Evolutionary conservation across 1,139 yeast species (phyloP).

Genomic region (Casaregolazyma lundiana): DNA sequence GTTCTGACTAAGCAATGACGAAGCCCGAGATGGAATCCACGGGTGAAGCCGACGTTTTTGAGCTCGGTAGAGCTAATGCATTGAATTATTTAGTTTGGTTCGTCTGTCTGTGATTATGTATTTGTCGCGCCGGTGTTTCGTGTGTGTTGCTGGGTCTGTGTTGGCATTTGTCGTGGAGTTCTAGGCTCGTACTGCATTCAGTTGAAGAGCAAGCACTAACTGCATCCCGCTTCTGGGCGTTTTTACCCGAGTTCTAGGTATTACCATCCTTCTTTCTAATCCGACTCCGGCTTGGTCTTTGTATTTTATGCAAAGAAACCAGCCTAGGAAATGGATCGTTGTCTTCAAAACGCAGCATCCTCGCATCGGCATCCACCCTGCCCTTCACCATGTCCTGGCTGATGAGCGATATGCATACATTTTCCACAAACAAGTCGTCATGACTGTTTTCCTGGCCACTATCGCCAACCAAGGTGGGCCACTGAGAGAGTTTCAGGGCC

Average conservation of each 20-base stretch:
- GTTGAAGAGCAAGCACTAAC: too few species aligned
- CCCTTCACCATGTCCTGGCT: conserved; percentile 36
- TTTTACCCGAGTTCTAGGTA: background rate
- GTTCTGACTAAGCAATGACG: too few species aligned
- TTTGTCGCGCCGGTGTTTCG: too few species aligned
- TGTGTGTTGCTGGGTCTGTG: too few species aligned
- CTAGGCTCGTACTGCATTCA: too few species aligned
- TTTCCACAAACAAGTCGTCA: conserved; percentile 30
- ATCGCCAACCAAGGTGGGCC: conserved; percentile 1
- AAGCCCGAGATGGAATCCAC: too few species aligned
- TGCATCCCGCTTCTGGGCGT: background rate
- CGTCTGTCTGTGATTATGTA: too few species aligned
- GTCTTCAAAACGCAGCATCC: conserved; percentile 24
- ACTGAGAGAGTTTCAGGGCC: conserved; percentile 18
- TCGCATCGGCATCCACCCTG: conserved; percentile 30
- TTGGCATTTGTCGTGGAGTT: too few species aligned
- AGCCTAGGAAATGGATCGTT: conserved; percentile 27
- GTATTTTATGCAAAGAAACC: conserved; percentile 19
- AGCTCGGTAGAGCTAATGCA: too few species aligned
- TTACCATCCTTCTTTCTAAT: conserved; percentile 11
- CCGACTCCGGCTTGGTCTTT: conserved; percentile 5
- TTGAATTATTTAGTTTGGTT: too few species aligned
- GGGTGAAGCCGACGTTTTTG: too few species aligned
- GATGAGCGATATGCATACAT: conserved; percentile 33
- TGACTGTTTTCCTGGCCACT: conserved; percentile 6